Percentiles rank a stretch among this genome's conserved stretches.
Evolutionary conservation across 345 rosid genomes (phyloP).

Genomic region (Aquilaria malaccensis): DNA sequence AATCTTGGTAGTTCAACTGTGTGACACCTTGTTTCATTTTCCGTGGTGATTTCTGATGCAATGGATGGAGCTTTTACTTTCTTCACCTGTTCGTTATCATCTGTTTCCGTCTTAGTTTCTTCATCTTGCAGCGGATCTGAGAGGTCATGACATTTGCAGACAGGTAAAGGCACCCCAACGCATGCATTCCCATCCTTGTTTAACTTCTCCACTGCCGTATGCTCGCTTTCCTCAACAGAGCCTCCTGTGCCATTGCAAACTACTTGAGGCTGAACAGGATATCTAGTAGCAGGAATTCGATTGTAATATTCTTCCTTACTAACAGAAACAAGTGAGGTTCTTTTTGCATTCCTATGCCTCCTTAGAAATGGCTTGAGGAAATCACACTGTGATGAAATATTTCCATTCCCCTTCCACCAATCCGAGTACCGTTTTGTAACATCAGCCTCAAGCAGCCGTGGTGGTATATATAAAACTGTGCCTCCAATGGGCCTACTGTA

Average conservation of each 20-base stretch:
- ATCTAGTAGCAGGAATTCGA: neutral
- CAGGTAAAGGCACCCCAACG: neutral
- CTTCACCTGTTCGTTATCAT: neutral
- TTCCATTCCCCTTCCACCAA: slow-evolving; percentile 27
- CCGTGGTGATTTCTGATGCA: too few relatives aligned
- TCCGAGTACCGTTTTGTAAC: slow-evolving; percentile 25
- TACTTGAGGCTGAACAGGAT: neutral
- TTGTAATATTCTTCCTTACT: neutral
- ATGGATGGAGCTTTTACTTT: neutral
- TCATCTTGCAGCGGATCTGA: too few relatives aligned
- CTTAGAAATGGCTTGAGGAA: neutral
- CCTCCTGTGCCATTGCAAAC: neutral
- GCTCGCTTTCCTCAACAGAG: neutral
- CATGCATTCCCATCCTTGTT: neutral
- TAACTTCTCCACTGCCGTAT: neutral
- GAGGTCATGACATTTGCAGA: too few relatives aligned
- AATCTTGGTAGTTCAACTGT: neutral
- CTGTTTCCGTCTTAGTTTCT: neutral
- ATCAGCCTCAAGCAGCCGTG: slow-evolving; percentile 20
- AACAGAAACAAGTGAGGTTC: neutral
- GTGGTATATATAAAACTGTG: slow-evolving; percentile 24
- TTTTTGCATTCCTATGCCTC: slow-evolving; percentile 7
- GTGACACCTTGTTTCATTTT: neutral
- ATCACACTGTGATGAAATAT: neutral
- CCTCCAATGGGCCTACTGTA: slow-evolving; percentile 24